Evolutionary conservation across 2,329 filamentous ascomycete species (phyloP), one percentile per base, ranked within the genome.

Genomic region (Fusarium paranaense): DNA sequence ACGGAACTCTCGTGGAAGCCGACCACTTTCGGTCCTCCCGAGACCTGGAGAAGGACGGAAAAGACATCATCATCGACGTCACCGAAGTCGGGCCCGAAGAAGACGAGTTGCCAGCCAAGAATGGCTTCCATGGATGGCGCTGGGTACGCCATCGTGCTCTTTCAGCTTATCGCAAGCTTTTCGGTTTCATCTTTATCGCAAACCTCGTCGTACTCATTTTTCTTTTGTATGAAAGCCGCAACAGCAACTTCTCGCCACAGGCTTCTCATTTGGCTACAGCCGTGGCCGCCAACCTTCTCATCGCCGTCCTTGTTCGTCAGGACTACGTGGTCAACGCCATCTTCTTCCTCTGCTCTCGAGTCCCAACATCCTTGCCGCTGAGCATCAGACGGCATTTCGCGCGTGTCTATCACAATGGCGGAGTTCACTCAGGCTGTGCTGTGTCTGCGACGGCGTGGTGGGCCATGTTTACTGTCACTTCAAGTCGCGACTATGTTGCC

Each of bases 271-370:
- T 76, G 22, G 73, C 73, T 0, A 76, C 56, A 0, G 73, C 73
- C 2, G 73, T 76, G 6, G 71, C 73, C 0, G 65, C 73, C 0
- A 76, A 76, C 71, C 81, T 88, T 9, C 73, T 85, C 8, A 76
- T 83, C 2, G 82, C 86, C 10, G 83, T 88, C 2, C 77, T 87
- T 20, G 82, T 87, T 52, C 84, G 87, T 10, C 86, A 88, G 70
- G 86, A 88, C n/a, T 81, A 85, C 64, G 80, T 87, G 54, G 81
- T 88, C 75, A 88, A 88, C 72, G 71, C 80, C 14, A 76, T 87
- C 6, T 88, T 84, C 77, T 75, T 66, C 35, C 69, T 86, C 59
- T 82, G 80, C 58, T 85, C 80, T 22, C 82, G 80, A 27, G 77
- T 87, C 1, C 79, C 80, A 1, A 78, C 86, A 2, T 82, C 80